phyloP scores from a whole-genome alignment of 305 asterid genomes.

The Fraxinus angustifolia region DNA sequence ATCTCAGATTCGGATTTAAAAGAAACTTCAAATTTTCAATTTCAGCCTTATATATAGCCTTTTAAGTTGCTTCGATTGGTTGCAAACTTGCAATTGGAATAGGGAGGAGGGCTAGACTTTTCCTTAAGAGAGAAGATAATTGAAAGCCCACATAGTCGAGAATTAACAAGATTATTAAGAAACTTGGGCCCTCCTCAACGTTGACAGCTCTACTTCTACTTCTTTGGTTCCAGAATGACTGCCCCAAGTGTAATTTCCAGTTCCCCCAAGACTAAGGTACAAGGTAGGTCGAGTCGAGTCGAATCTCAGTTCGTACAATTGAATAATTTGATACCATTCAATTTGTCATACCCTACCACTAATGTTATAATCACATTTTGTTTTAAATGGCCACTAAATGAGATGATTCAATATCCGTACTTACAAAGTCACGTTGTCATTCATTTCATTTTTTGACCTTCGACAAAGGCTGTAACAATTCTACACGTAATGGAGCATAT shows the following conservation, averaged over 20 bases:
- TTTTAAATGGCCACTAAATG: no score
- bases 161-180: not conserved
- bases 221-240: not conserved
- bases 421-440: not conserved
- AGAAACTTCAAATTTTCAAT: not conserved
- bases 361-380: not conserved
- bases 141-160: slow-evolving; percentile 25
- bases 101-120: not conserved
- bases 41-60: not conserved
- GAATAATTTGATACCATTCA: not conserved
- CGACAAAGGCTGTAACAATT: not conserved
- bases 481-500: not conserved
- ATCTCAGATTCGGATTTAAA: not conserved
- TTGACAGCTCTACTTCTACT: slow-evolving; percentile 6
- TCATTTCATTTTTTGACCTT: not conserved
- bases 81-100: not conserved
- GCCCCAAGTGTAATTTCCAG: not conserved
- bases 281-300: not conserved
- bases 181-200: slow-evolving; percentile 7
- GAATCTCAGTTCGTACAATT: not conserved
- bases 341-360: not conserved
- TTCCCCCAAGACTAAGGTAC: not conserved
- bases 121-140: slow-evolving; percentile 14
- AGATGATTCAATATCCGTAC: not conserved
- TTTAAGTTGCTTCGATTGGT: not conserved